Conservation (phyloP, 495 filamentous ascomycete species). For the Aspergillus asperescens region DNA sequence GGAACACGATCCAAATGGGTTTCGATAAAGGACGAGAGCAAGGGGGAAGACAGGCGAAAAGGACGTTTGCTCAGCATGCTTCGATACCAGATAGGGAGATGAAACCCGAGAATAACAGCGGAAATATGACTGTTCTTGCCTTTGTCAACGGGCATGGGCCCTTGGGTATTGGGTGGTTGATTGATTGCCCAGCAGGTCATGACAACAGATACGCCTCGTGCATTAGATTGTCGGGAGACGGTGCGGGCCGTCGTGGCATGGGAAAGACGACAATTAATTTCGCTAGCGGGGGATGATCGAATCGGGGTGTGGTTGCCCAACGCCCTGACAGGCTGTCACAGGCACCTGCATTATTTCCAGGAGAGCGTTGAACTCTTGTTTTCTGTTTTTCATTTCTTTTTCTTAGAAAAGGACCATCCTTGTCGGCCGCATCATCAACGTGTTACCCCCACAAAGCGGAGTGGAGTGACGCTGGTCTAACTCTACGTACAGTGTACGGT, state of each 20-base stretch:
- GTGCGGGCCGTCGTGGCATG: slow-evolving; percentile 43
- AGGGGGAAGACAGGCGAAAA: slow-evolving; percentile 2
- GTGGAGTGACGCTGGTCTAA: too few species aligned
- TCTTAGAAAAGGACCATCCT: not conserved
- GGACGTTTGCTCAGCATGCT: not conserved
- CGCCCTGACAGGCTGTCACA: slow-evolving; percentile 15
- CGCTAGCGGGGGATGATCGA: slow-evolving; percentile 16
- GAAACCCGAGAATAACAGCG: too few species aligned
- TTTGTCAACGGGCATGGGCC: too few species aligned
- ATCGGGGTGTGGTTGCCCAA: slow-evolving; percentile 19
- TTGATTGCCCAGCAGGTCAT: too few species aligned
- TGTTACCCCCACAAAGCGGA: not conserved
- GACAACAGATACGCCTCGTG: slow-evolving; percentile 29
- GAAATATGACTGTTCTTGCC: too few species aligned
- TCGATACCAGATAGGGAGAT: too few species aligned
- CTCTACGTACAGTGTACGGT: too few species aligned
- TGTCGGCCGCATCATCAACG: slow-evolving; percentile 4
- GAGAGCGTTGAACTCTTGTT: not conserved
- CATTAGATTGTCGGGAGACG: slow-evolving; percentile 47
- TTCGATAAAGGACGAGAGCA: not conserved
- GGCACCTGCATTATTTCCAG: slow-evolving; percentile 20
- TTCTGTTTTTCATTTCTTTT: not conserved
- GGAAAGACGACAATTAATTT: slow-evolving; percentile 15
- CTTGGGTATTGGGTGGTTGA: too few species aligned
- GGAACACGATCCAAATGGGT: not conserved